A percentile compares a stretch with the other conserved stretches of the same genome.
These are phyloP conservation scores for Purpureocillium lavendulum DNA, from an alignment of 2,329 filamentous ascomycete species.

Conservation along the genomic window DNA sequence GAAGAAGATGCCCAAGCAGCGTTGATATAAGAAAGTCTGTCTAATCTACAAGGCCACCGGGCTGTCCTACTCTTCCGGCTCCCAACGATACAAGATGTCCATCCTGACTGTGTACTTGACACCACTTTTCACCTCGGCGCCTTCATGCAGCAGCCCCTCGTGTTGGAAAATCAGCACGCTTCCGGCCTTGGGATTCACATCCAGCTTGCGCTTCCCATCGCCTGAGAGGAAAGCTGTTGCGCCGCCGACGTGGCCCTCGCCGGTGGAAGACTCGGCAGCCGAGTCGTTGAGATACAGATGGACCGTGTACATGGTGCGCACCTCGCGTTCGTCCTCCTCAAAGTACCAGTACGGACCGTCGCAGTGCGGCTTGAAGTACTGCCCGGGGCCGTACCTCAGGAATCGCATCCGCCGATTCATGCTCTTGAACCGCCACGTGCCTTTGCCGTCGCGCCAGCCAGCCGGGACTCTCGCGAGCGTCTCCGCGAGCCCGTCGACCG, in stretches of 20 bases:
- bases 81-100: slow-evolving; percentile 42
- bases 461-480: slow-evolving; percentile 26
- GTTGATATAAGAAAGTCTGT: too few relatives aligned
- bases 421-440: slow-evolving; percentile 35
- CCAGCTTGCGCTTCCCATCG: slow-evolving; percentile 32
- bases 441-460: slow-evolving; percentile 11
- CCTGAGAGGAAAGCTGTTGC: slow-evolving; percentile 45
- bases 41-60: too few relatives aligned
- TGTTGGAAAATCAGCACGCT: slow-evolving; percentile 56
- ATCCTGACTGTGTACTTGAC: slow-evolving; percentile 49
- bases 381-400: slow-evolving; percentile 60
- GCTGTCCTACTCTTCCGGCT: neutral
- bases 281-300: slow-evolving; percentile 39
- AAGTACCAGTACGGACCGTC: slow-evolving; percentile 54
- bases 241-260: slow-evolving; percentile 35
- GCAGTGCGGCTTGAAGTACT: slow-evolving; percentile 67
- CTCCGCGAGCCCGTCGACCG: slow-evolving; percentile 29
- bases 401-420: slow-evolving; percentile 71
- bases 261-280: slow-evolving; percentile 7
- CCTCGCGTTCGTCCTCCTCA: slow-evolving; percentile 30
- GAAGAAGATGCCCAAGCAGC: slow-evolving; percentile 46
- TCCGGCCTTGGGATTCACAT: slow-evolving; percentile 48
- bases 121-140: slow-evolving; percentile 41
- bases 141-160: slow-evolving; percentile 39
- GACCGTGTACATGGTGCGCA: slow-evolving; percentile 42